Evolutionary conservation across 306 rosid species (phyloP), one percentile per base, ranked within the genome.

Genomic region (Trichosanthes truncata): DNA sequence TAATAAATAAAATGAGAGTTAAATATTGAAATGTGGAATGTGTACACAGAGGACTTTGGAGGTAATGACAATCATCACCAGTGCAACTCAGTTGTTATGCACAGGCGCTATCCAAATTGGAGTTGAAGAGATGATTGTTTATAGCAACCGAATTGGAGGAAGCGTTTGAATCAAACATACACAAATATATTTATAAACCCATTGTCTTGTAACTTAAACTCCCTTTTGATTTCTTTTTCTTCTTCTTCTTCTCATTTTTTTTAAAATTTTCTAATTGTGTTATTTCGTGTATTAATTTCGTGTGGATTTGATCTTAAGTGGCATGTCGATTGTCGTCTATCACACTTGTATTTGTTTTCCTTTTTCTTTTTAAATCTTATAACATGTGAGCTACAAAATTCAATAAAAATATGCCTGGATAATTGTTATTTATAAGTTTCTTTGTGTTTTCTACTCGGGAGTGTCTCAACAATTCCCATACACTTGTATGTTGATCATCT

Each of bases 51-150:
- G 97, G 52, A 84, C 91, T 53, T 67, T 95, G 25, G 99, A 95
- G 85, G 66, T 49, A 7, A 78, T 89, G 17, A 95, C 92, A 11
- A 90, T 95, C 81, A 83, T 95, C 55, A 90, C 89, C 67, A 93
- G 83, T 52, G 99, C 82, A 41, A 95, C 97, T 59, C 99, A 95
- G 46, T 20, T 90, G 85, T 45, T 95, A 31, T 89, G 90, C 74
- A 89, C 90, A 0, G 81, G 87, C 43, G 88, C 86, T 13, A 80
- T 95, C 78, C 97, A 95, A 66, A 84, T 48, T 38, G 96, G 86
- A 13, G 86, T 81, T 73, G 89, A 87, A 71, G 85, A 83, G 13
- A 77, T 40, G 75, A 18, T 80, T 81, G 59, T 74, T 15, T 23
- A 26, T 2, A 76, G 77, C 45, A 82, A 43, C 12, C 35, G 1